Evolutionary conservation across 2,329 filamentous ascomycete species (phyloP).

Genomic region (Penicillium vulpinum): DNA sequence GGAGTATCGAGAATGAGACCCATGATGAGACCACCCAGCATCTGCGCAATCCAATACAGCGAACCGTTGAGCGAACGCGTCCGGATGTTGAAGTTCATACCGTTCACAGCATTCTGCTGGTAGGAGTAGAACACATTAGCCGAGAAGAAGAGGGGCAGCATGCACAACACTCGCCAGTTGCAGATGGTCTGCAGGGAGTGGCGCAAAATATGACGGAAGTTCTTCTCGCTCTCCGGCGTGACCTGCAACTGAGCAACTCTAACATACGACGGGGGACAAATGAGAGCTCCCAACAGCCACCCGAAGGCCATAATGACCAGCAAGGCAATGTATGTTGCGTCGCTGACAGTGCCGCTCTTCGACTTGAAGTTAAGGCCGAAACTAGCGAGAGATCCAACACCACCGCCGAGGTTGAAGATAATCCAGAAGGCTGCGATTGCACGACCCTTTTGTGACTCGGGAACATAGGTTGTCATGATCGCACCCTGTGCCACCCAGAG

Average conservation of each 20-base stretch:
- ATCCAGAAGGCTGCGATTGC: conserved; percentile 50
- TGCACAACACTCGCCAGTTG: conserved; percentile 50
- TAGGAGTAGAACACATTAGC: conserved; percentile 60
- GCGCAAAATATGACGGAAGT: conserved; percentile 32
- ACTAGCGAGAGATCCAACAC: conserved; percentile 46
- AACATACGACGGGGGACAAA: conserved; percentile 51
- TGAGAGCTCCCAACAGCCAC: conserved; percentile 50
- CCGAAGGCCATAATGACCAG: conserved; percentile 53
- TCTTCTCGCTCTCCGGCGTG: conserved; percentile 43
- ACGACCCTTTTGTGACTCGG: conserved; percentile 46
- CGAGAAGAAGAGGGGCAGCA: conserved; percentile 57
- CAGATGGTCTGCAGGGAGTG: conserved; percentile 40
- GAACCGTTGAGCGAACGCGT: conserved; percentile 57
- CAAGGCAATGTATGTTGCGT: conserved; percentile 54
- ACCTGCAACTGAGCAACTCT: conserved; percentile 40
- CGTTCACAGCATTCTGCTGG: conserved; percentile 59
- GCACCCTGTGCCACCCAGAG: conserved; percentile 52
- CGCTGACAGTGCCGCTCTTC: conserved; percentile 47
- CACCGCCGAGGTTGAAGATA: conserved; percentile 50
- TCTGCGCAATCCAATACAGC: conserved; percentile 59
- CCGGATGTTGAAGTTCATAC: conserved; percentile 56
- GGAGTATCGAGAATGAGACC: conserved; percentile 42
- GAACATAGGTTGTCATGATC: conserved; percentile 52
- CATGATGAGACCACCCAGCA: conserved; percentile 53
- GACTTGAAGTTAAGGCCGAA: conserved; percentile 49